Conservation (phyloP, 75 land plant genomes). For the Adiantum capillusveneris region DNA sequence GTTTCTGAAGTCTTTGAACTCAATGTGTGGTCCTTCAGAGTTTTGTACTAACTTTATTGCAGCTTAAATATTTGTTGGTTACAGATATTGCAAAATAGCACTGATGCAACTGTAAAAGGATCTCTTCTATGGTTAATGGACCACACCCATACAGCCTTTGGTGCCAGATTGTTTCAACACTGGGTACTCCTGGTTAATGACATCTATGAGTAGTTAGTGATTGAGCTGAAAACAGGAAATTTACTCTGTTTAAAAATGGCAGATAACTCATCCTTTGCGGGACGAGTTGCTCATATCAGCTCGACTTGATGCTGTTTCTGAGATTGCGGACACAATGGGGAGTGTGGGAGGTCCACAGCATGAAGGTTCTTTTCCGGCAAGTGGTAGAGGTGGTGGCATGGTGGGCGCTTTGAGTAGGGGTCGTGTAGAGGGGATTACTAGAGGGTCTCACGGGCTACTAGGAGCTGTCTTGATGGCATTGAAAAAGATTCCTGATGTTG, state of each 20-base stretch:
- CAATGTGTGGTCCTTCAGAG: too few species aligned
- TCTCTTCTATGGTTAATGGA: constrained; percentile 70
- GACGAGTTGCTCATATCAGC: constrained; percentile 63
- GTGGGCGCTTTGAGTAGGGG: constrained; percentile 27
- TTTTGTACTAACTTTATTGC: not conserved
- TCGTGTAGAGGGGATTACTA: constrained; percentile 5
- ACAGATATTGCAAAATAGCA: constrained; percentile 70
- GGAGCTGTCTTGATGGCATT: constrained; percentile 58
- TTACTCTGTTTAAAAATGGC: too few species aligned
- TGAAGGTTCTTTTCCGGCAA: constrained; percentile 25
- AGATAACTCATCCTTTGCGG: constrained; percentile 84
- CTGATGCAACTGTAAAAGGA: constrained; percentile 70
- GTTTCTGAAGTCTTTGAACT: too few species aligned
- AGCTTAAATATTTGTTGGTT: too few species aligned
- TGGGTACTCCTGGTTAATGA: constrained; percentile 87
- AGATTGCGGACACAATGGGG: constrained; percentile 72
- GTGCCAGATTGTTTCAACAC: constrained; percentile 76
- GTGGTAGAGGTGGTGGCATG: constrained; percentile 30
- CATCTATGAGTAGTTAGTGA: too few species aligned
- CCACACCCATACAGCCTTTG: constrained; percentile 83
- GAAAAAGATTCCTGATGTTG: constrained; percentile 73
- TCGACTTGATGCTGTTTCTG: constrained; percentile 92
- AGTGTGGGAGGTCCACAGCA: constrained; percentile 15
- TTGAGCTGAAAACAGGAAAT: too few species aligned
- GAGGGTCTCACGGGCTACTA: constrained; percentile 29